Conservation (phyloP, 1,284 basidiomycete genomes). For the Boletus smithii region DNA sequence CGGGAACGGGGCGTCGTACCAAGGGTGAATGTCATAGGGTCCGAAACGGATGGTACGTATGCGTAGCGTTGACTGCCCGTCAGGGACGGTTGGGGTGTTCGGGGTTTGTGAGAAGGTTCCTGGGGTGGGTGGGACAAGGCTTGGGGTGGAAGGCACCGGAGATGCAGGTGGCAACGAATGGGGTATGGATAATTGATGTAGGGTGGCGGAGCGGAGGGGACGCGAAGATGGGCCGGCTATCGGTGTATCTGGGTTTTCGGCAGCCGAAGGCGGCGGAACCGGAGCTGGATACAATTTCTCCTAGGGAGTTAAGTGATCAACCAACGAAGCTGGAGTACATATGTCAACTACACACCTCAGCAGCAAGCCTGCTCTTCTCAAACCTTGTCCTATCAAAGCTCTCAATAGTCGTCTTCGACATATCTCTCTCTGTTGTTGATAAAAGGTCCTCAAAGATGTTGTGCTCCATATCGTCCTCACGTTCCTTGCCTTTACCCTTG, state of each 20-base stretch:
- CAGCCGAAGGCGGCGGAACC: conserved; percentile 33
- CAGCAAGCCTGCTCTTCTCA: conserved; percentile 64
- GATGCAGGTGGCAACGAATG: conserved; percentile 28
- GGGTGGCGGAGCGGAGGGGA: conserved; percentile 57
- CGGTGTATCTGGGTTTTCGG: conserved; percentile 42
- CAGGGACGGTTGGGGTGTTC: conserved; percentile 22
- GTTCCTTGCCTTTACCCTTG: conserved; percentile 57
- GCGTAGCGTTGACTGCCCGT: conserved; percentile 48
- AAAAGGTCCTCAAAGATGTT: conserved; percentile 86
- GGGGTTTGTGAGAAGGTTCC: conserved; percentile 31
- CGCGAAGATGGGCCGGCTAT: conserved; percentile 58
- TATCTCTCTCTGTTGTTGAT: conserved; percentile 69
- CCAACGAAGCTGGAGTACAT: not conserved
- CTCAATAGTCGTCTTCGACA: conserved; percentile 63
- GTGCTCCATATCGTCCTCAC: conserved; percentile 53
- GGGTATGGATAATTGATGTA: conserved; percentile 39
- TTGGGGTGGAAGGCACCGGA: conserved; percentile 41
- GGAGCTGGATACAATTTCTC: conserved; percentile 50
- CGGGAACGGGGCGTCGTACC: conserved; percentile 99
- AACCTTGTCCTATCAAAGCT: conserved; percentile 74
- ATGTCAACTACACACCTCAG: conserved; percentile 54
- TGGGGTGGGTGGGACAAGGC: conserved; percentile 36
- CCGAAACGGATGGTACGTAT: conserved; percentile 92
- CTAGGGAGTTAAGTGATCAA: conserved; percentile 35
- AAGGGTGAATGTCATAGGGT: conserved; percentile 93